A percentile compares a stretch with the other conserved stretches of the same genome.
Evolutionary conservation across 495 filamentous ascomycete species (phyloP).

Genomic region (Neurospora terricola): DNA sequence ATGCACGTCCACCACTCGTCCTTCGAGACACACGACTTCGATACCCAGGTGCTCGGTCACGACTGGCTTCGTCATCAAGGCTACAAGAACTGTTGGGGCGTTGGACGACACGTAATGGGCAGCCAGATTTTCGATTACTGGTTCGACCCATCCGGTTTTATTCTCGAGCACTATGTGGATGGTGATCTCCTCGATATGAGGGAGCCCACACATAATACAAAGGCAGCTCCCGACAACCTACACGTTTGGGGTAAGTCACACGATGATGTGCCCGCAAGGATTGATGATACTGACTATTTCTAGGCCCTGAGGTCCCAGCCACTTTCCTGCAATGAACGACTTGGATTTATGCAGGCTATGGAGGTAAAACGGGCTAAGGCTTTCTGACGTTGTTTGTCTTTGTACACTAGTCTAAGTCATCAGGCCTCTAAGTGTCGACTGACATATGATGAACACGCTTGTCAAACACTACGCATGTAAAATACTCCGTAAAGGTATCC

Average conservation of each 20-base stretch:
- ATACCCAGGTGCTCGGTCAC: conserved; percentile 64
- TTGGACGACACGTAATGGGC: conserved; percentile 58
- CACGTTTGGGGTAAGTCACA: conserved; percentile 39
- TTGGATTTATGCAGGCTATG: not conserved
- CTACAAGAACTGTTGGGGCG: conserved; percentile 62
- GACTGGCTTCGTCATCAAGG: conserved; percentile 55
- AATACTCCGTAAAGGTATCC: not conserved
- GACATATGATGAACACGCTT: not conserved
- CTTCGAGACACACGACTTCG: conserved; percentile 70
- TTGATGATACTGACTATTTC: not conserved
- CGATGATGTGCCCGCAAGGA: not conserved
- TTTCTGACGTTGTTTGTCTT: not conserved
- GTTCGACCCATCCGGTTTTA: conserved; percentile 53
- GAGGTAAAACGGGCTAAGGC: not conserved
- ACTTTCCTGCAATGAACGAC: conserved; percentile 5
- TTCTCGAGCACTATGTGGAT: conserved; percentile 60
- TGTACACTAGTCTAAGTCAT: not conserved
- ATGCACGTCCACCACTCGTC: conserved; percentile 61
- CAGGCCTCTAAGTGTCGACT: not conserved
- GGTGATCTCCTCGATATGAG: conserved; percentile 56
- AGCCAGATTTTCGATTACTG: conserved; percentile 65
- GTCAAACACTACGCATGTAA: not conserved
- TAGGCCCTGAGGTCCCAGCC: conserved; percentile 8
- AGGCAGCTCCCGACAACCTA: conserved; percentile 32
- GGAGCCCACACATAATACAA: conserved; percentile 39